A percentile compares a stretch with the other conserved stretches of the same genome.
phyloP scores from a whole-genome alignment of 495 filamentous ascomycete species.

The Neurospora sp. region DNA sequence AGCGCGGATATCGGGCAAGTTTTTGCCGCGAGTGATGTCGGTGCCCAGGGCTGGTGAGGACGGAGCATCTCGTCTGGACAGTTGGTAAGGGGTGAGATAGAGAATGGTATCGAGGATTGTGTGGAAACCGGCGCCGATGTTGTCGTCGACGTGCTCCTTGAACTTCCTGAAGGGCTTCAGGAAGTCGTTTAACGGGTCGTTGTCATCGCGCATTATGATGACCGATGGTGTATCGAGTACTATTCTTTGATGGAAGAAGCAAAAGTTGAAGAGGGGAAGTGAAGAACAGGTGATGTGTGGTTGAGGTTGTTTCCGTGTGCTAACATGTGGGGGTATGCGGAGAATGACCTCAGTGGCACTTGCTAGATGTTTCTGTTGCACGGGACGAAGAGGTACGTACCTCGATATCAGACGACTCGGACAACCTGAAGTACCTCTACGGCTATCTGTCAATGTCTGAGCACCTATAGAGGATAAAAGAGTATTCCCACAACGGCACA shows the following conservation, averaged over 20 bases:
- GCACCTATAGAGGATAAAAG: neutral
- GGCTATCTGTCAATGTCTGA: neutral
- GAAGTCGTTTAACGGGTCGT: neutral
- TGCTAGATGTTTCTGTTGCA: neutral
- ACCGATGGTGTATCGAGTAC: neutral
- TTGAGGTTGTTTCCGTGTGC: neutral
- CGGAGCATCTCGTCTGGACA: neutral
- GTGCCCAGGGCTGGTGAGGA: neutral
- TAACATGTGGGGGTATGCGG: neutral
- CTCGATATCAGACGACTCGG: neutral
- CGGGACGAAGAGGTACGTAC: neutral
- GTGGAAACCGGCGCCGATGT: conserved; percentile 26
- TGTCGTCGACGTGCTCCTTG: conserved; percentile 30
- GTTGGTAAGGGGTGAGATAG: neutral
- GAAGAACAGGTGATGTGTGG: neutral
- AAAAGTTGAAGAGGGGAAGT: neutral
- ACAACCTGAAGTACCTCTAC: neutral
- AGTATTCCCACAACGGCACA: neutral
- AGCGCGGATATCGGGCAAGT: neutral
- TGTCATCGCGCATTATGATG: neutral
- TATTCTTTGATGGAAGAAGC: neutral
- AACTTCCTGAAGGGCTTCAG: conserved; percentile 35
- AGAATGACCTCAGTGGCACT: neutral
- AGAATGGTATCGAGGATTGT: conserved; percentile 13
- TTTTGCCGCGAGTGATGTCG: neutral